Percentiles rank a stretch among this genome's conserved stretches.
Evolutionary conservation across 352 stramenopile species (phyloP).

Genomic region (Phytopythium vexans): DNA sequence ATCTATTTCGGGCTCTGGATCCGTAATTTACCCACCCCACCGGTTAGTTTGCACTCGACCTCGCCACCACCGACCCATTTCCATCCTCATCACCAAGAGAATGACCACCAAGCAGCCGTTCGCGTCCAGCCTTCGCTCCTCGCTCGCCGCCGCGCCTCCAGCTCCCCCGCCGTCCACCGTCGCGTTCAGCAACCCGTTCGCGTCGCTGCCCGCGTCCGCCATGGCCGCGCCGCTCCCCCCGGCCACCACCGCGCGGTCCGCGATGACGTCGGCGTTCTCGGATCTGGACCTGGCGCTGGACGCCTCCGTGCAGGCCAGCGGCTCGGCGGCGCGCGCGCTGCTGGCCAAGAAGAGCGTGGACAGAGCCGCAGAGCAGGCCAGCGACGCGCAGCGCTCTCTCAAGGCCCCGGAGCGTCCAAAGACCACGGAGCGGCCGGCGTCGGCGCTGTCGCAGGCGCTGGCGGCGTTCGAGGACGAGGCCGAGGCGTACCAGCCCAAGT

Average conservation of each 20-base stretch:
- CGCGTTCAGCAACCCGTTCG: slow-evolving; percentile 20
- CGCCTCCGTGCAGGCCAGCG: slow-evolving; percentile 16
- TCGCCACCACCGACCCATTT: too few relatives aligned
- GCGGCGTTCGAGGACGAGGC: slow-evolving; percentile 57
- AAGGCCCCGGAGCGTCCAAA: slow-evolving; percentile 11
- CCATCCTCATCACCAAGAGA: too few relatives aligned
- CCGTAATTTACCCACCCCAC: too few relatives aligned
- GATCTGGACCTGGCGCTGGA: slow-evolving; percentile 49
- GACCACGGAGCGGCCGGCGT: slow-evolving; percentile 22
- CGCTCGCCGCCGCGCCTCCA: slow-evolving; percentile 10
- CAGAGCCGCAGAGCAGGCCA: slow-evolving; percentile 30
- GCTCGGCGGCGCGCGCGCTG: slow-evolving; percentile 46
- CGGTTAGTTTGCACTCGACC: too few relatives aligned
- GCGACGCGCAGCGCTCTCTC: slow-evolving; percentile 16
- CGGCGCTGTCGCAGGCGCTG: slow-evolving; percentile 60
- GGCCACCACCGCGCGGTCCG: slow-evolving; percentile 10
- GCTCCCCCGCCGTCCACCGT: not conserved
- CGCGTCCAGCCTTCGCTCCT: slow-evolving; percentile 39
- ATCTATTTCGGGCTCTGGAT: too few relatives aligned
- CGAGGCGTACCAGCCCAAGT: slow-evolving; percentile 21
- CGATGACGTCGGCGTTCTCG: slow-evolving; percentile 59
- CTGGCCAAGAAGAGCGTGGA: slow-evolving; percentile 46
- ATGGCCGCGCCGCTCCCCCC: slow-evolving; percentile 3
- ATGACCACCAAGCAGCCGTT: slow-evolving; percentile 26
- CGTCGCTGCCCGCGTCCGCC: slow-evolving; percentile 2